phyloP scores from a whole-genome alignment of 1,284 basidiomycete species.

The Pseudomicrostroma phylloplanum region DNA sequence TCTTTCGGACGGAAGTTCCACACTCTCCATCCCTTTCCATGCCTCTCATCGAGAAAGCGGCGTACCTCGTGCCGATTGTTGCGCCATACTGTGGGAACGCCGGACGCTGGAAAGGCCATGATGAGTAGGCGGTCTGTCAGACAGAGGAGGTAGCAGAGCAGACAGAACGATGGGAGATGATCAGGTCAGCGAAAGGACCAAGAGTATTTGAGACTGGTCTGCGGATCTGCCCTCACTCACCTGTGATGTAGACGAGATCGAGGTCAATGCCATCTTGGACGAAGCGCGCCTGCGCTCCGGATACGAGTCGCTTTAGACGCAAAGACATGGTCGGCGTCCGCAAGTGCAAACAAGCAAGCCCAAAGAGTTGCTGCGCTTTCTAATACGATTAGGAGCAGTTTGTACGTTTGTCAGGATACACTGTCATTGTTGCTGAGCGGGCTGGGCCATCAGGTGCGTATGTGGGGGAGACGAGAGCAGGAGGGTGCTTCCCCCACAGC shows the following conservation, averaged over 20 bases:
- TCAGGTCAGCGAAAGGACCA: neutral
- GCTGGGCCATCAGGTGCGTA: too few species aligned
- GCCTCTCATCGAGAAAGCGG: conserved; percentile 67
- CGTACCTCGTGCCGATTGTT: conserved; percentile 72
- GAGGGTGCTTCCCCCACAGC: too few species aligned
- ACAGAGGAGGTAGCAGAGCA: conserved; percentile 15
- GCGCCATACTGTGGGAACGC: conserved; percentile 72
- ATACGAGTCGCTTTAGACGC: conserved; percentile 46
- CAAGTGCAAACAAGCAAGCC: too few species aligned
- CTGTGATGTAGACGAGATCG: conserved; percentile 72
- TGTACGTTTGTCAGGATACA: too few species aligned
- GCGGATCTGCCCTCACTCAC: conserved; percentile 3
- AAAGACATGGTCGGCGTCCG: neutral
- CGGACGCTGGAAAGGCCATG: conserved; percentile 75
- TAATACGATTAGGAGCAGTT: too few species aligned
- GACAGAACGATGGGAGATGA: neutral
- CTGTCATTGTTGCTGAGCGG: too few species aligned
- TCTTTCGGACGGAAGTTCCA: conserved; percentile 65
- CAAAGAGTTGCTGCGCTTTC: too few species aligned
- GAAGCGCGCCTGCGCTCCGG: conserved; percentile 66
- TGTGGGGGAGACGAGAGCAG: too few species aligned
- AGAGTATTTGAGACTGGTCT: neutral
- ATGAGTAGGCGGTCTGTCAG: conserved; percentile 61
- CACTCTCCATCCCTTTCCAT: conserved; percentile 71
- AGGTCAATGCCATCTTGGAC: conserved; percentile 67